phyloP scores from a whole-genome alignment of 495 filamentous ascomycete genomes.

The Hypoxylon fragiforme region DNA sequence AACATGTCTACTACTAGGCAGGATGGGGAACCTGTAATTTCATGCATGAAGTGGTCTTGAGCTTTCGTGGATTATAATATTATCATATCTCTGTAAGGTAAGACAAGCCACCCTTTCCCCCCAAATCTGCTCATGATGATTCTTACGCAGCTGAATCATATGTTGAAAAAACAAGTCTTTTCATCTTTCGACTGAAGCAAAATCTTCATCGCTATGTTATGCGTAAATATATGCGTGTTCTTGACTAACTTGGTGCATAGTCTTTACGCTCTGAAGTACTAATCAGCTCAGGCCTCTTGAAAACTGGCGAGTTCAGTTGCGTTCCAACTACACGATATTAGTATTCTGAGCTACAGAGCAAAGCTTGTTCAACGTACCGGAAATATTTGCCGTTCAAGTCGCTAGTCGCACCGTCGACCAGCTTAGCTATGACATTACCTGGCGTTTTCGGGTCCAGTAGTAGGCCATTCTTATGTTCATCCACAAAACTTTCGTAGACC shows the following conservation, averaged over 20 bases:
- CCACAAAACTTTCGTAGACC: conserved; percentile 68
- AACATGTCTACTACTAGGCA: background rate
- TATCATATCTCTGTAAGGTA: conserved; percentile 28
- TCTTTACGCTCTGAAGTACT: conserved; percentile 14
- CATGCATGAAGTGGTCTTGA: background rate
- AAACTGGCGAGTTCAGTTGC: conserved; percentile 64
- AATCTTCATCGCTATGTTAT: conserved; percentile 19
- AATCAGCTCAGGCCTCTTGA: conserved; percentile 47
- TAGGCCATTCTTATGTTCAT: conserved; percentile 65
- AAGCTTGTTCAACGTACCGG: conserved; percentile 50
- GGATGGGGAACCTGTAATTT: too few species aligned
- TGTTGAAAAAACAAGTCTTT: conserved; percentile 85
- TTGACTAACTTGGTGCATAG: conserved; percentile 11
- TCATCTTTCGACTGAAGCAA: conserved; percentile 93
- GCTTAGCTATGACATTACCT: conserved; percentile 79
- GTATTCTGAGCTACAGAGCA: background rate
- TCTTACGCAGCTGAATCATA: conserved; percentile 63
- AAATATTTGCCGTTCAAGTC: conserved; percentile 76
- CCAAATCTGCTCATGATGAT: conserved; percentile 61
- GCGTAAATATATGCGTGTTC: background rate
- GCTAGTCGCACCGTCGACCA: conserved; percentile 60
- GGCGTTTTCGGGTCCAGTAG: conserved; percentile 83
- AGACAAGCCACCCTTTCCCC: background rate
- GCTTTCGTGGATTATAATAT: too few species aligned
- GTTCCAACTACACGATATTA: conserved; percentile 66